A percentile compares a stretch with the other conserved stretches of the same genome.
Conservation (phyloP, 257 asterid species). For the Linaria vulgaris region DNA sequence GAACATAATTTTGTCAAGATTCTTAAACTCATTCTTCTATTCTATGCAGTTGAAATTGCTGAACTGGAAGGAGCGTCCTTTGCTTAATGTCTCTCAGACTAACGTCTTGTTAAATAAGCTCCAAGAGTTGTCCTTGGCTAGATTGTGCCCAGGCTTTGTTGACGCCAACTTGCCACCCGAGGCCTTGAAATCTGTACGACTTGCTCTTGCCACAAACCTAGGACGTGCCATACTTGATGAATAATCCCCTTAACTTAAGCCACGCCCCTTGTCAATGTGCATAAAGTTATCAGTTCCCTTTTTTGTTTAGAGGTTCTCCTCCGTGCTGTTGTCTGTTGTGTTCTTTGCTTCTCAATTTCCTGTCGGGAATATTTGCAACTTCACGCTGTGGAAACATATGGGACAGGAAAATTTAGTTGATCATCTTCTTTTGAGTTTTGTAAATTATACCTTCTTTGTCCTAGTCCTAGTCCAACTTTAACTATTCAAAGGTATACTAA, state of each 20-base stretch:
- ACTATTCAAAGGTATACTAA: too few relatives aligned
- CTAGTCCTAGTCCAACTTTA: too few relatives aligned
- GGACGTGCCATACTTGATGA: slow-evolving; percentile 91
- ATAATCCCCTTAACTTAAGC: slow-evolving; percentile 27
- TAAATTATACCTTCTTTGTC: too few relatives aligned
- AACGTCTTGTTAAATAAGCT: slow-evolving; percentile 69
- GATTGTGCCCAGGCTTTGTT: slow-evolving; percentile 68
- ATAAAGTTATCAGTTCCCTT: neutral
- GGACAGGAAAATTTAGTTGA: too few relatives aligned
- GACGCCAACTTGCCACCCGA: slow-evolving; percentile 70
- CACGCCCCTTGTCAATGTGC: neutral
- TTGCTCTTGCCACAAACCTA: slow-evolving; percentile 79
- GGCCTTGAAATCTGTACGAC: slow-evolving; percentile 72
- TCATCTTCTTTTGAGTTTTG: too few relatives aligned
- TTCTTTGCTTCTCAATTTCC: neutral
- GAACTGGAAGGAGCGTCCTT: slow-evolving; percentile 66
- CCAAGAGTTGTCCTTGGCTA: slow-evolving; percentile 84
- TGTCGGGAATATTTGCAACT: neutral
- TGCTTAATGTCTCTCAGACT: slow-evolving; percentile 75
- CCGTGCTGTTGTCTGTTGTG: neutral
- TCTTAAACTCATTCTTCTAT: neutral
- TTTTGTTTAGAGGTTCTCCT: neutral
- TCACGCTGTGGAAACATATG: too few relatives aligned
- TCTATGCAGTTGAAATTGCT: slow-evolving; percentile 69
- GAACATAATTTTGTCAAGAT: neutral